Percentiles rank a stretch among this genome's conserved stretches.
Conservation (phyloP, 2,329 filamentous ascomycete genomes). For the Lasiodiplodia sp. region DNA sequence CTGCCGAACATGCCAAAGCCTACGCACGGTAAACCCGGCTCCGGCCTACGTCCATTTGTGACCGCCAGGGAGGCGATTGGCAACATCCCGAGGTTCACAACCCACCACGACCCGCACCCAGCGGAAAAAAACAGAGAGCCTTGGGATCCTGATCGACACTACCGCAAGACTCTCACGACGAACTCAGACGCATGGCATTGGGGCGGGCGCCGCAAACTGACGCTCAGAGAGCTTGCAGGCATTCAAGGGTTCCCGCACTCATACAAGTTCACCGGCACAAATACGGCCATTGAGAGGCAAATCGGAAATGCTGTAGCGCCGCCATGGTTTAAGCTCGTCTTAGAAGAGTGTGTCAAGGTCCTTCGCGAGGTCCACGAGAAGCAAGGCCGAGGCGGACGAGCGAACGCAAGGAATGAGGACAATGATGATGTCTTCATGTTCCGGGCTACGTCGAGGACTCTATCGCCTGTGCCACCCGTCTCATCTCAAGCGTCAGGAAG, state of each 20-base stretch:
- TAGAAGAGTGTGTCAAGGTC: constrained; percentile 7
- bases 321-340: not conserved
- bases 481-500: not conserved
- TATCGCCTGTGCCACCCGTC: not conserved
- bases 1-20: not conserved
- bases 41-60: not conserved
- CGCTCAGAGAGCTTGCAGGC: constrained; percentile 16
- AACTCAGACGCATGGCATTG: not conserved
- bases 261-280: not conserved
- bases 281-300: not conserved
- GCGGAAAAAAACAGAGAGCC: not conserved
- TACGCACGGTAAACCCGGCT: not conserved
- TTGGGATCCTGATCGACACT: not conserved
- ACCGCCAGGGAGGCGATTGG: not conserved
- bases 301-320: constrained; percentile 31
- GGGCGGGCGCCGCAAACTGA: not conserved
- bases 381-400: not conserved
- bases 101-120: constrained; percentile 2
- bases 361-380: not conserved
- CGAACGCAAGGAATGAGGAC: not conserved
- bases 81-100: not conserved
- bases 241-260: constrained; percentile 16
- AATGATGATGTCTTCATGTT: not conserved
- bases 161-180: not conserved
- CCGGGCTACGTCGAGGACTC: not conserved